These are phyloP conservation scores for Leucocoprinus sp. DNA, from an alignment of 768 basidiomycete species.

Conservation along the genomic window DNA sequence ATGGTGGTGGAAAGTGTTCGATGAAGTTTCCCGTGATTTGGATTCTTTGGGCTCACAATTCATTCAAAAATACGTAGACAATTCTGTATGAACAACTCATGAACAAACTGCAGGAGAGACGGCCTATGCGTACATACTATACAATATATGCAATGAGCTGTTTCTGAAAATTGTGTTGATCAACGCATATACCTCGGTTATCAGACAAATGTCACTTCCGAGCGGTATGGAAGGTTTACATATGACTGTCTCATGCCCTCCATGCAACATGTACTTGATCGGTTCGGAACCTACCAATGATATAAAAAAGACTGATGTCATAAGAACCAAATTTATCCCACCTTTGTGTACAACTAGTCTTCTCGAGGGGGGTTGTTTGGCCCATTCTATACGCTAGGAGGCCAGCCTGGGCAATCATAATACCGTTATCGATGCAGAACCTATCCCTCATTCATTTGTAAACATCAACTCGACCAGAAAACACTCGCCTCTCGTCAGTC, in stretches of 20 bases:
- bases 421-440: slow-evolving; percentile 98
- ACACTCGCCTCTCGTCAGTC: slow-evolving; percentile 74
- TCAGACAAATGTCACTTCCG: too few relatives aligned
- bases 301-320: slow-evolving; percentile 1
- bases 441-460: slow-evolving; percentile 28
- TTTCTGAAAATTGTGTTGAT: too few relatives aligned
- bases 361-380: slow-evolving; percentile 58
- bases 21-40: slow-evolving; percentile 37
- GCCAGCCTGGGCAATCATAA: slow-evolving; percentile 99
- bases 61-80: slow-evolving; percentile 42
- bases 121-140: too few relatives aligned
- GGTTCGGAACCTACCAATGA: slow-evolving; percentile 74
- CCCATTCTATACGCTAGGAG: slow-evolving; percentile 91
- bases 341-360: slow-evolving; percentile 93
- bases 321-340: slow-evolving; percentile 23
- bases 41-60: slow-evolving; percentile 36
- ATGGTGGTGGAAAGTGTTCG: slow-evolving; percentile 81
- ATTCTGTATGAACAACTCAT: slow-evolving; percentile 12
- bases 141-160: too few relatives aligned
- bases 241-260: slow-evolving; percentile 45
- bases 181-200: too few relatives aligned
- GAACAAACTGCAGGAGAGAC: too few relatives aligned
- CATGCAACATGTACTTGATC: slow-evolving; percentile 91
- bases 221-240: too few relatives aligned
- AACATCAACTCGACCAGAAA: neutral